Conservation (phyloP, 148 eudicot genomes). For the Rhododendron ovatum region DNA sequence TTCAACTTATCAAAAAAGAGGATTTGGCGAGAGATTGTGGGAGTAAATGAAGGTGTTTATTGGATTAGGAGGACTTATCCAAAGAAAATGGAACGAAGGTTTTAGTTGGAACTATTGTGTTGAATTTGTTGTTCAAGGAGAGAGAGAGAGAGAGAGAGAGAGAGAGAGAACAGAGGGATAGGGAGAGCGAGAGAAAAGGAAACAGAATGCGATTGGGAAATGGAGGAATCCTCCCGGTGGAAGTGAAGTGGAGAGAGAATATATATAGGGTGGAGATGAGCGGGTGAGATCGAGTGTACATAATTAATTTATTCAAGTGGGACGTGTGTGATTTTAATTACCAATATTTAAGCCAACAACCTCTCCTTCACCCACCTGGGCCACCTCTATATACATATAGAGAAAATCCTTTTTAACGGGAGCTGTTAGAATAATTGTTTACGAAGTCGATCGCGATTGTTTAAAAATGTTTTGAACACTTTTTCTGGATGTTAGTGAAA, state of each 20-base stretch:
- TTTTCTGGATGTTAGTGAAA: no score
- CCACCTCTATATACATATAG: background rate
- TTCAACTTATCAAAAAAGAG: background rate
- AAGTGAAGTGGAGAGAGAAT: conserved; percentile 2
- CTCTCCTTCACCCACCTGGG: background rate
- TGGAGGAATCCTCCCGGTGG: background rate
- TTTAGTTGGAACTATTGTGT: background rate
- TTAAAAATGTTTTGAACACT: no score
- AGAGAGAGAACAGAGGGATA: background rate
- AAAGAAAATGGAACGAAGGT: background rate
- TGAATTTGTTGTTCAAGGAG: background rate
- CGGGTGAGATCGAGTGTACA: background rate
- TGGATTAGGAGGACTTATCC: background rate
- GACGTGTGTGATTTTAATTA: no score
- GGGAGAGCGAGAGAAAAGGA: background rate
- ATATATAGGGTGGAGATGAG: background rate
- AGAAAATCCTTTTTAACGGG: no score
- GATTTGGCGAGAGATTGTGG: background rate
- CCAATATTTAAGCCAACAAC: background rate
- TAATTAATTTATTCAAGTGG: no score
- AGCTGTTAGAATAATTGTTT: no score
- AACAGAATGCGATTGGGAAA: background rate
- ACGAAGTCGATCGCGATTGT: no score
- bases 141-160: background rate
- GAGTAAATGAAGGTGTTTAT: background rate